A percentile compares a stretch with the other conserved stretches of the same genome.
phyloP scores from a whole-genome alignment of 2,329 filamentous ascomycete genomes.

The Venturia oleaginea region DNA sequence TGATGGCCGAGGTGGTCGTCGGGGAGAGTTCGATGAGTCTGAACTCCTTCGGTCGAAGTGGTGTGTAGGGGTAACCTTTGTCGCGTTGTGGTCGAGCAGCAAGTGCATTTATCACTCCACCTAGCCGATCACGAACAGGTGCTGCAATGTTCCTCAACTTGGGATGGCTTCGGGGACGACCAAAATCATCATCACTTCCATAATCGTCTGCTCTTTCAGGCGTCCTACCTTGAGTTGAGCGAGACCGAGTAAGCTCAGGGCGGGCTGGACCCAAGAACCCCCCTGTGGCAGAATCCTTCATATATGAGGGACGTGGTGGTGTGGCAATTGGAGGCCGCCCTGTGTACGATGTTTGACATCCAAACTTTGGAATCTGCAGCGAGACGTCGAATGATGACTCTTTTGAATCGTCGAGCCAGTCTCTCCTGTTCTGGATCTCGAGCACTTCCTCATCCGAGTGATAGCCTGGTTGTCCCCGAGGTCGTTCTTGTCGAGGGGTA shows the following conservation, averaged over 20 bases:
- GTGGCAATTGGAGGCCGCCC: background rate
- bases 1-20: background rate
- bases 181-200: constrained; percentile 1
- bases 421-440: background rate
- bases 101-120: background rate
- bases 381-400: background rate
- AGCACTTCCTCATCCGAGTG: background rate
- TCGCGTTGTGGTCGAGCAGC: background rate
- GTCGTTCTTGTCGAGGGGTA: background rate
- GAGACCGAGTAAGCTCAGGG: background rate
- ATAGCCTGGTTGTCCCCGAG: background rate
- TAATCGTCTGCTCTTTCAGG: background rate
- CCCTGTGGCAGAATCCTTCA: background rate
- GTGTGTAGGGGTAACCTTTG: background rate
- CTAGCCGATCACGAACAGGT: background rate
- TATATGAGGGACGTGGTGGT: background rate
- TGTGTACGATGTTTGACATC: background rate
- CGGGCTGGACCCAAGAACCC: background rate
- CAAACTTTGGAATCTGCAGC: background rate
- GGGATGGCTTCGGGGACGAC: background rate
- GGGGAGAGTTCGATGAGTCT: background rate
- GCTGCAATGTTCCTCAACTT: background rate
- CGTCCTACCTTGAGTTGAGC: background rate
- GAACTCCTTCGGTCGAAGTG: background rate
- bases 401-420: background rate